These are phyloP conservation scores for Aspergillus calidoustus DNA, from an alignment of 2,329 filamentous ascomycete species.

Conservation along the genomic window DNA sequence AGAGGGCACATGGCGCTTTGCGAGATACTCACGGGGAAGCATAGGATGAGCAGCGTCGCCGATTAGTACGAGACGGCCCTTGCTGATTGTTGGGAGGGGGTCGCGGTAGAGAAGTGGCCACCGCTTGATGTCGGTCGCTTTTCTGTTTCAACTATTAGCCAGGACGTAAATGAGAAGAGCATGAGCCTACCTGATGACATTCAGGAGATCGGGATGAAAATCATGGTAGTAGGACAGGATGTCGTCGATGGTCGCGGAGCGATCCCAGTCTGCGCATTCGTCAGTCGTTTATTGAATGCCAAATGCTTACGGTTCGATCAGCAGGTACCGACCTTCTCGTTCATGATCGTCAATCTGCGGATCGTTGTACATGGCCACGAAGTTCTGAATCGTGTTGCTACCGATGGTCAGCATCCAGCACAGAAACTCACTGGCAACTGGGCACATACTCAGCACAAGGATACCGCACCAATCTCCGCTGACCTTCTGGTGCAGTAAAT, in stretches of 20 bases:
- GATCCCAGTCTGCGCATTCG: slow-evolving; percentile 12
- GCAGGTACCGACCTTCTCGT: slow-evolving; percentile 3
- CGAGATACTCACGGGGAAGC: slow-evolving; percentile 12
- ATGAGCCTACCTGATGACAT: background rate
- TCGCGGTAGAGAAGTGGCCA: slow-evolving; percentile 36
- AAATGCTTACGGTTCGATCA: background rate
- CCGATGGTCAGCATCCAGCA: background rate
- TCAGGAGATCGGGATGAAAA: slow-evolving; percentile 5
- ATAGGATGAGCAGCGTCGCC: slow-evolving; percentile 41
- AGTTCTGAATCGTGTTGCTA: slow-evolving; percentile 35
- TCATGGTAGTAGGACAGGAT: slow-evolving; percentile 11
- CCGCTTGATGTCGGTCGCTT: slow-evolving; percentile 7
- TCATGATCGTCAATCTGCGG: background rate
- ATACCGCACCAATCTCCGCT: slow-evolving; percentile 35
- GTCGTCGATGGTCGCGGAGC: slow-evolving; percentile 12
- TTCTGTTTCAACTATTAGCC: slow-evolving; percentile 23
- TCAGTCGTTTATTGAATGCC: background rate
- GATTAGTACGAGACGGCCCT: slow-evolving; percentile 33
- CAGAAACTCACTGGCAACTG: background rate
- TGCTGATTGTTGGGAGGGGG: slow-evolving; percentile 32
- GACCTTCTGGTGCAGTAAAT: slow-evolving; percentile 24
- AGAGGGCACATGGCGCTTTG: background rate
- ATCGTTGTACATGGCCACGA: slow-evolving; percentile 31
- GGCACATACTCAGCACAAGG: slow-evolving; percentile 30
- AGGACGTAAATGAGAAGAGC: fast-evolving